These are phyloP conservation scores for Axilococcus clingmanii DNA, from an alignment of 139 green algal genomes.

Conservation along the genomic window DNA sequence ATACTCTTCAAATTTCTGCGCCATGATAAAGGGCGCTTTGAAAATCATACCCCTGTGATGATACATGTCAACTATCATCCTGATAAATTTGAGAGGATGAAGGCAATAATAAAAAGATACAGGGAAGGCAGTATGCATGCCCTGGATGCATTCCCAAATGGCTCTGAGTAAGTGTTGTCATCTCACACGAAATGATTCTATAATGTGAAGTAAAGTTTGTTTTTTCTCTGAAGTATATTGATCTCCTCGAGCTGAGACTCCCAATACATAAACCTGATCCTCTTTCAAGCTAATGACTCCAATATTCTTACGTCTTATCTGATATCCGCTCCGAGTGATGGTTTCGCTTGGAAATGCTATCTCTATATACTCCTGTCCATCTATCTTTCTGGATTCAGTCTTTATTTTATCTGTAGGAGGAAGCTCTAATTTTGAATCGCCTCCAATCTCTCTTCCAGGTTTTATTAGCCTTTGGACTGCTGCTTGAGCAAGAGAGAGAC, in stretches of 20 bases:
- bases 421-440: background rate
- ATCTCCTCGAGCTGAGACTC: conserved; percentile 39
- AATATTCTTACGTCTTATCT: conserved; percentile 52
- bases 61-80: conserved; percentile 55
- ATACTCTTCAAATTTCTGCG: conserved; percentile 34
- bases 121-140: conserved; percentile 38
- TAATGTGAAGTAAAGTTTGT: conserved; percentile 28
- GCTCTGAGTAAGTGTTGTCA: conserved; percentile 10
- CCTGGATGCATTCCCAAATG: conserved; percentile 49
- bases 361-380: conserved; percentile 38
- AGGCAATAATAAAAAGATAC: conserved; percentile 35
- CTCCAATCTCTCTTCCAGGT: background rate
- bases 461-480: background rate
- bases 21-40: conserved; percentile 1
- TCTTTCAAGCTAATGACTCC: conserved; percentile 30
- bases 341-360: conserved; percentile 54
- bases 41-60: conserved; percentile 5
- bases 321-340: conserved; percentile 52
- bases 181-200: conserved; percentile 45
- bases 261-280: conserved; percentile 29
- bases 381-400: conserved; percentile 3
- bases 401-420: conserved; percentile 4
- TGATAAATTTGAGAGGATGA: conserved; percentile 58
- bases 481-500: background rate
- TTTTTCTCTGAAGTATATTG: conserved; percentile 51